Evolutionary conservation across 768 basidiomycete genomes (phyloP).

Genomic region (Trichaptum fuscoviolaceum): DNA sequence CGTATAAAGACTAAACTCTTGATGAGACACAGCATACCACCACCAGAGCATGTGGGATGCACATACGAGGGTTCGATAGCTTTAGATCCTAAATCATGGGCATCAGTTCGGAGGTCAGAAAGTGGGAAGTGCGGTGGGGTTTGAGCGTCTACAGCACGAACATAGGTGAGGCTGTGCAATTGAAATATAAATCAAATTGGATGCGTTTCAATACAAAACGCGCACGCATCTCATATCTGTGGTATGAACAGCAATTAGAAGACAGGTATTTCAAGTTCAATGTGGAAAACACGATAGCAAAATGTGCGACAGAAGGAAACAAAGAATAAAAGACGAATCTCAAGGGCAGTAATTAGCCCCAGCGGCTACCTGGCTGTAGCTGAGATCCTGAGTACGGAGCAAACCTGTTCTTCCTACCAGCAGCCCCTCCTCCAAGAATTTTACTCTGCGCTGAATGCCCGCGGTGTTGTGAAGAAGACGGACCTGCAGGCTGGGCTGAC

Average conservation of each 20-base stretch:
- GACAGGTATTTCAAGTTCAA: too few species aligned
- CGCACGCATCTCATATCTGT: too few species aligned
- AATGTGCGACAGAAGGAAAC: not conserved
- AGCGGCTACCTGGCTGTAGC: not conserved
- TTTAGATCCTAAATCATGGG: not conserved
- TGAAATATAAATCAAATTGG: not conserved
- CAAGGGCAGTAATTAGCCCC: not conserved
- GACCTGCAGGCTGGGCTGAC: slow-evolving; percentile 11
- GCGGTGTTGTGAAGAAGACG: not conserved
- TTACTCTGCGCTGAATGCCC: not conserved
- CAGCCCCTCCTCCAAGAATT: not conserved
- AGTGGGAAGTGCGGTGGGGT: not conserved
- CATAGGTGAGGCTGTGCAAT: not conserved
- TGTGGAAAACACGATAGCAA: not conserved
- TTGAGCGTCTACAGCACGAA: not conserved
- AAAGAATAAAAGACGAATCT: not conserved
- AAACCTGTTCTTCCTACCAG: not conserved
- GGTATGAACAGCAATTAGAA: too few species aligned
- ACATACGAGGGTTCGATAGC: not conserved
- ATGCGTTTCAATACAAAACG: not conserved
- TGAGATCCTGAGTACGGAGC: not conserved
- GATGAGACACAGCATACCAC: not conserved
- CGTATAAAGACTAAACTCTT: not conserved
- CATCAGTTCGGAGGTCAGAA: not conserved
- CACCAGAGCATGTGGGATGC: not conserved